phyloP scores from a whole-genome alignment of 331 rosid genomes.

The Phaseolus coccineus region DNA sequence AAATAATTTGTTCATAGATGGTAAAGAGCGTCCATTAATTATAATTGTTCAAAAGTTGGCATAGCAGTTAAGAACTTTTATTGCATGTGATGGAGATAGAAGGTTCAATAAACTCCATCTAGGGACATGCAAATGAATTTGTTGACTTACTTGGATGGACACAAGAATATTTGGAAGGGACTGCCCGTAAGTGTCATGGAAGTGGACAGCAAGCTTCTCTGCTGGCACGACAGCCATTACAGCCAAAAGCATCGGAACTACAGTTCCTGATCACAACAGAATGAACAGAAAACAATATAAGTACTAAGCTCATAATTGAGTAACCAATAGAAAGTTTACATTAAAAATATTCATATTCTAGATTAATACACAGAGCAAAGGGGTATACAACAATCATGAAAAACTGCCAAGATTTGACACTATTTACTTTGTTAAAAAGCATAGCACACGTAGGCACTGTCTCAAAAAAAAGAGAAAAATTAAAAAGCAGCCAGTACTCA shows the following conservation, averaged over 20 bases:
- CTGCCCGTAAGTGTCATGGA: constrained; percentile 96
- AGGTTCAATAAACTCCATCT: constrained; percentile 10
- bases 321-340: background rate
- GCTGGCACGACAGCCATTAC: constrained; percentile 81
- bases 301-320: background rate
- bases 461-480: no score
- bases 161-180: constrained; percentile 84
- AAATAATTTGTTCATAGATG: constrained; percentile 12
- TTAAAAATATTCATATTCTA: constrained; percentile 47
- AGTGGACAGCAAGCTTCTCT: constrained; percentile 90
- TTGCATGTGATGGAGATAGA: constrained; percentile 16
- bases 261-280: constrained; percentile 62
- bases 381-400: constrained; percentile 6
- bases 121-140: constrained; percentile 23
- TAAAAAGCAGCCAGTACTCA: background rate
- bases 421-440: background rate
- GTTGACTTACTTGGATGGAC: constrained; percentile 80
- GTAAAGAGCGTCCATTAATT: background rate
- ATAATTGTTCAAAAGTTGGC: constrained; percentile 5
- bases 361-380: constrained; percentile 38
- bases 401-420: background rate
- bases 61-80: background rate
- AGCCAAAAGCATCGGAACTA: constrained; percentile 90
- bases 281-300: constrained; percentile 28
- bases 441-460: background rate